Evolutionary conservation across 2,329 filamentous ascomycete species (phyloP), one percentile per base, ranked within the genome.

Genomic region (Ophiostoma ulmi): DNA sequence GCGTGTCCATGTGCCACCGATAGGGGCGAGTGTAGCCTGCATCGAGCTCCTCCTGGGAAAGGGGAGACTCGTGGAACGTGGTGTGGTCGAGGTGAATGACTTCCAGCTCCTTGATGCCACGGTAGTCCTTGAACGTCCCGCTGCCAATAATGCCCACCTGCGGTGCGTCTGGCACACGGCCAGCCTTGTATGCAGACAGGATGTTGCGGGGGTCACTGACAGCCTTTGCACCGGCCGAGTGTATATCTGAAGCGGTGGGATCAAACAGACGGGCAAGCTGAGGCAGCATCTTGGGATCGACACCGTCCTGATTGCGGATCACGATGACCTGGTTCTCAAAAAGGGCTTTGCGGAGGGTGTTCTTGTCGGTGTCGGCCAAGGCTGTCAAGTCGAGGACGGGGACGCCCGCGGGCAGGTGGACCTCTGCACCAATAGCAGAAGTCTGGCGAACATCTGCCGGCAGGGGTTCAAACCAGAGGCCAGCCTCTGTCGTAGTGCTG

Each of bases 1-100:
- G 90, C 2, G 91, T 90, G 75, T 93, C 91, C 69, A 93, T 92
- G 77, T 93, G 91, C 91, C 91, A 93, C 70, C 91, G 83, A 79
- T 91, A 93, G 79, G 91, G 88, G 79, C 80, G 80, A 1, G 84
- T 86, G 72, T 78, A 82, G 1, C 78, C 75, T 70, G 81, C 82
- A 1, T 80, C 78, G 4, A 73, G 66, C 1, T 78, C 76, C 6
- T 75, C 70, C 1, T 75, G 71, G 0, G 88, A 83, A 72, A 92
- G n/a, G 2, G 73, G 73, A 7, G 48, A 5, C 35, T 72, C 72
- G 44, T 74, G 73, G 55, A 74, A 74, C 0, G 72, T 72, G 7
- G 72, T 73, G 70, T 74, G 72, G 68, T 73, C 70, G 58, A 73
- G 39, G 41, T 73, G 73, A 1, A 73, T 58, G 1, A 73, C 69